Evolutionary conservation across 2,329 filamentous ascomycete species (phyloP), one percentile per base, ranked within the genome.

Genomic region (Diaporthe vaccinii): DNA sequence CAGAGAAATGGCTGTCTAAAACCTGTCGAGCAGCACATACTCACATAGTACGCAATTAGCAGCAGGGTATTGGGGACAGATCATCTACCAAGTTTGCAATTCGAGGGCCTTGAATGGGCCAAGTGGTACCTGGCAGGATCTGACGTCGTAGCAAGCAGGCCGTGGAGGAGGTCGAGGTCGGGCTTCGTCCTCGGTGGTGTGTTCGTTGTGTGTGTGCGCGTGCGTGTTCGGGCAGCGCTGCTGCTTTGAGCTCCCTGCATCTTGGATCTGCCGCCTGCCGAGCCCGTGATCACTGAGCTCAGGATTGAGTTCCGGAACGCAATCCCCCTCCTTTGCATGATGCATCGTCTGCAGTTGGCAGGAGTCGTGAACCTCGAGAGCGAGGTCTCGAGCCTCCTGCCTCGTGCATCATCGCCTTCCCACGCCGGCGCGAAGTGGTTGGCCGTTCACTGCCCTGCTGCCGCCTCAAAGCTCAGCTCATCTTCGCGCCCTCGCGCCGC

Each of bases 231-330:
- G 58, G 44, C 41, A 39, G 73, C 58, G 72, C 67, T 53, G 75
- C 59, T 72, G 75, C 75, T 72, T 74, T 67, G 72, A 70, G 75
- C 75, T 72, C 55, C 65, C 34, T 69, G 73, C 72, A 73, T 74
- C 49, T 57, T 49, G 51, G 72, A 76, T 74, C 73, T 69, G 73
- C 73, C 73, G 53, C 57, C 59, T 75, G 72, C 75, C 75, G 75
- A 31, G 36, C 62, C 39, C 58, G 53, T 75, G 73, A 59, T 71
- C 58, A 72, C 28, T 55, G 49, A 74, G 65, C 72, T 57, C 41
- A 58, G 67, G 75, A 72, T 72, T 75, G 59, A 70, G 34, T 76
- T 75, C 59, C 55, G 73, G 73, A 55, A 75, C 46, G 73, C 59
- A 65, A 76, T 69, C 34, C 65, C 65, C 65, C 28, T 49, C 68